Evolutionary conservation across 2,329 filamentous ascomycete genomes (phyloP), one percentile per base, ranked within the genome.

Genomic region (Chaetomium globosum): DNA sequence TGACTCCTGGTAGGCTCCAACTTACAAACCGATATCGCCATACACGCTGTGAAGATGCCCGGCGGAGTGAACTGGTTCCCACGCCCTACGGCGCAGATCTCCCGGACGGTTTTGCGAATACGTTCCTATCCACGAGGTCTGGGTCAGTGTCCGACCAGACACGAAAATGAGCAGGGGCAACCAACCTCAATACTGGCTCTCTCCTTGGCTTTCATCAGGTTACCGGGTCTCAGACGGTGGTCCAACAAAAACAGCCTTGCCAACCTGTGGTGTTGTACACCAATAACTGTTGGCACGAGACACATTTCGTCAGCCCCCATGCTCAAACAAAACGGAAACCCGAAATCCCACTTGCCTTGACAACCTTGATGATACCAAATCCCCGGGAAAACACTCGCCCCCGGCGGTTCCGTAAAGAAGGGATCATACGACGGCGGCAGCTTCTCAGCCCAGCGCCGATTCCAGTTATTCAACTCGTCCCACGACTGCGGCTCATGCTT

Each of bases 261-360:
- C 2, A 89, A 78, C 63, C 86, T 82, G 69, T 85, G 82, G 72
- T 88, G 85, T 61, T 87, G 85, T 19, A 85, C 77, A 0, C 85
- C 87, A 9, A 85, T 84, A 5, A 86, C 84, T 84, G 64, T 12
- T 12, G 43, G 2, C 13, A 13, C 6, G 4, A 3, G 2, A 21
- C 16, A 1, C 39, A 7, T 5, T 13, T 4, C 30, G 31, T 65
- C 23, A 64, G 60, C 30, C 21, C 9, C 21, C 9, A 26, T 33
- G 10, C 13, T n/a, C 1, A 5, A 43, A 21, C 16, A 33, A 12
- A 19, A 28, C 6, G n/a, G 43, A 33, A 55, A 28, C n/a, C 1
- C 4, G 3, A n/a, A 1, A 1, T 31, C 16, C 19, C 21, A 73
- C 78, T 67, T 63, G 83, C 82, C 77, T 70, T 86, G 82, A 67